Base-by-base conservation (phyloP, 1,139 yeast species). In the Kodamaea sp. region DNA sequence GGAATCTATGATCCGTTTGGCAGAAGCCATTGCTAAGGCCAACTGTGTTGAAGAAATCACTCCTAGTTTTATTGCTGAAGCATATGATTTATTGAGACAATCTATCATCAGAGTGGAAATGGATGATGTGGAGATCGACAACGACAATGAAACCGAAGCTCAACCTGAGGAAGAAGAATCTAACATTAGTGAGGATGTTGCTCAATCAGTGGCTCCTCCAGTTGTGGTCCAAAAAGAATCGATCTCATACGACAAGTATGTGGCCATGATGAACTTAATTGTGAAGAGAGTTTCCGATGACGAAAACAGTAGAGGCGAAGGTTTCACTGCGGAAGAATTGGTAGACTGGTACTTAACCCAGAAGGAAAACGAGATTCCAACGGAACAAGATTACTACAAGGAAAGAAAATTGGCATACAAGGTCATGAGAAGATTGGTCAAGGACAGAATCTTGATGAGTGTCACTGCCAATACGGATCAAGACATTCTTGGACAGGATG, bases 1-100 rank as follows among this genome's bases (percentile, higher is more conserved):
- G 51, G 99, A 92, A 63, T 86, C 89, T 33, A 79, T 92, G 89
- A 83, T 92, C 45, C 78, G 99, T 57, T 72, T 92, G 43, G 82
- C 94, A 7, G 99, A 92, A 61, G 98, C 97, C 2, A 92, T 92
- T 62, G 98, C 98, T 1, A 77, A 96, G 48, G 97, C 98, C 25
- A 92, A 92, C 59, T 92, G 98, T 64, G 85, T 92, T 8, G 94
- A 87, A 46, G 87, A 79, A 40, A 87, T 94, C 40, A 82, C 94
- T 0, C 89, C 95, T 16, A 75, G 78, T 26, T 86, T 89, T 59
- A 97, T 92, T 27, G 85, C 90, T 3, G 98, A 94, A 57, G 98
- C 98, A 0, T 90, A 85, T 59, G 94, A 86, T 51, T 69, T 92
- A 41, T 71, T 92, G 50, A 80, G 95, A 53, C 96, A 88, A 61